phyloP scores from a whole-genome alignment of 2,329 filamentous ascomycete species.

The Hymenotorrendiella dingleyae region DNA sequence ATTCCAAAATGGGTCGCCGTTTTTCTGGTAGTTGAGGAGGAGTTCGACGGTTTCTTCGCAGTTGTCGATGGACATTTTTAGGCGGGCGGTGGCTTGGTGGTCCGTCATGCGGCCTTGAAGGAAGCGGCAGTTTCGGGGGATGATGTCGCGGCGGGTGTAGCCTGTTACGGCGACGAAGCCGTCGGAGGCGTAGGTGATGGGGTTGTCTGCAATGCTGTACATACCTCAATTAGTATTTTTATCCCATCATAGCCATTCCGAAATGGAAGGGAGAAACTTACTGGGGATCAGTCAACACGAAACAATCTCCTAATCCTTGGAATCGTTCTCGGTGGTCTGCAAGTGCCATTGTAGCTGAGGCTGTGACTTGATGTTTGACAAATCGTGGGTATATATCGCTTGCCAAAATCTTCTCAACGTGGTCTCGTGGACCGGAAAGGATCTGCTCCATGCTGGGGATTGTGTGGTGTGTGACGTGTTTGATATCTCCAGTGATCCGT shows the following conservation, averaged over 20 bases:
- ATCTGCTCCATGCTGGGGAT: constrained; percentile 28
- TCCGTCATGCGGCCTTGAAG: constrained; percentile 45
- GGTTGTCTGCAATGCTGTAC: constrained; percentile 39
- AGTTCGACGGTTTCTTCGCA: constrained; percentile 43
- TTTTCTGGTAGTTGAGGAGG: constrained; percentile 45
- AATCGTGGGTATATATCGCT: constrained; percentile 46
- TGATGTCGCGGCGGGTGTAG: constrained; percentile 40
- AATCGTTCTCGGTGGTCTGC: constrained; percentile 37
- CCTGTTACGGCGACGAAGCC: constrained; percentile 48
- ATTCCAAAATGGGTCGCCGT: constrained; percentile 51
- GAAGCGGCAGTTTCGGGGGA: constrained; percentile 45
- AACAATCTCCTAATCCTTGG: constrained; percentile 51
- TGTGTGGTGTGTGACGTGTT: constrained; percentile 22
- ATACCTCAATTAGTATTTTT: background rate
- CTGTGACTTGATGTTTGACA: constrained; percentile 45
- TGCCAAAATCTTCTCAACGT: constrained; percentile 40
- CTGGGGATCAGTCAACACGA: constrained; percentile 49
- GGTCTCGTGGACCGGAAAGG: constrained; percentile 36
- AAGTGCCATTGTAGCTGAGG: constrained; percentile 40
- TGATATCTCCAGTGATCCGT: constrained; percentile 18
- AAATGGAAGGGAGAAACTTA: constrained; percentile 6
- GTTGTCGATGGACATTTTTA: constrained; percentile 37
- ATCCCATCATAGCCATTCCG: no score
- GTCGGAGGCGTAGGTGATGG: constrained; percentile 44
- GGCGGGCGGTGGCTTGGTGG: constrained; percentile 33